These are phyloP conservation scores for Dactylonectria macrodidyma DNA, from an alignment of 2,329 filamentous ascomycete genomes.

Conservation along the genomic window DNA sequence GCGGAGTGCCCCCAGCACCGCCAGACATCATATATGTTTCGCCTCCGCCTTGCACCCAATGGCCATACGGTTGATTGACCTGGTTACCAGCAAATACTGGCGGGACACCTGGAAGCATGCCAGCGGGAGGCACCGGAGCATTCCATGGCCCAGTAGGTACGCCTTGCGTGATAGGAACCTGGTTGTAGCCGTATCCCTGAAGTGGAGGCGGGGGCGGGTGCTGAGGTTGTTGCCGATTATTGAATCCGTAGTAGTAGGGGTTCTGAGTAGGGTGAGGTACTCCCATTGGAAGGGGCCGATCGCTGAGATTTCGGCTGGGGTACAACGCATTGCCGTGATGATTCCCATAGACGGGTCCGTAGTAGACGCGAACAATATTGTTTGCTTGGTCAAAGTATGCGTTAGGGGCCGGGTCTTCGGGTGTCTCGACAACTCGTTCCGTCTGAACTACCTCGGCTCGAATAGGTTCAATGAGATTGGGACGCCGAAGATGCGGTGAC, in stretches of 20 bases:
- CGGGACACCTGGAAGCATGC: conserved; percentile 35
- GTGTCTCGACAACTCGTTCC: conserved; percentile 68
- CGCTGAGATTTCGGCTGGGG: conserved; percentile 54
- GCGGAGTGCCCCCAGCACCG: conserved; percentile 27
- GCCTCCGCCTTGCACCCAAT: conserved; percentile 26
- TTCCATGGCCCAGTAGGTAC: conserved; percentile 45
- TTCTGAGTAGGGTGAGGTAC: conserved; percentile 61
- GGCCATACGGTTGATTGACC: conserved; percentile 5
- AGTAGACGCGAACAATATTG: conserved; percentile 70
- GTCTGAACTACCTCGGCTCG: conserved; percentile 66
- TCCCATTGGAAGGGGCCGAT: conserved; percentile 57
- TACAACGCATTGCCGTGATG: conserved; percentile 62
- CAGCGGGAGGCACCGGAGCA: conserved; percentile 40
- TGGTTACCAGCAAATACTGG: conserved; percentile 24
- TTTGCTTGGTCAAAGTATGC: conserved; percentile 70
- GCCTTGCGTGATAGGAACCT: conserved; percentile 51
- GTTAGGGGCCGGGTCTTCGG: conserved; percentile 70
- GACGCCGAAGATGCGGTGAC: conserved; percentile 52
- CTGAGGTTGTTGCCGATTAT: conserved; percentile 40
- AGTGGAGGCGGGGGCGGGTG: conserved; percentile 37
- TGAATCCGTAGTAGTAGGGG: conserved; percentile 59
- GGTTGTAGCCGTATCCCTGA: conserved; percentile 38
- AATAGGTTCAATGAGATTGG: conserved; percentile 64
- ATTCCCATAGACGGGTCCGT: conserved; percentile 70
- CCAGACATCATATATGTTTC: conserved; percentile 19